These are phyloP conservation scores for Trametes villosa DNA, from an alignment of 768 basidiomycete species.

Conservation along the genomic window DNA sequence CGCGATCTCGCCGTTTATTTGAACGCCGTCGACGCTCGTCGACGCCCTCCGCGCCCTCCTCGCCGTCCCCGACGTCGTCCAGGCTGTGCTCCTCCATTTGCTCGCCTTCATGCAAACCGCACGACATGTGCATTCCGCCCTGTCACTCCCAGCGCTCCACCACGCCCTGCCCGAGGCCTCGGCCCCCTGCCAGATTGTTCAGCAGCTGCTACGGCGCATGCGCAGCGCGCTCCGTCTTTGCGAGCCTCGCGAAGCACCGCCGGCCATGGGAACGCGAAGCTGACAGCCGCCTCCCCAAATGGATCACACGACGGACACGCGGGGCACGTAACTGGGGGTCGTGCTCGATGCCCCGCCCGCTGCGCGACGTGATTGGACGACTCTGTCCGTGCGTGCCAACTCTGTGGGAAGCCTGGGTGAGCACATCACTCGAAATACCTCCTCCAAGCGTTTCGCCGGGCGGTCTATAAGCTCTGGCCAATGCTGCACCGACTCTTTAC, in stretches of 20 bases:
- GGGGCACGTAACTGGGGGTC: slow-evolving; percentile 5
- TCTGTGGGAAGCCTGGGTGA: slow-evolving; percentile 12
- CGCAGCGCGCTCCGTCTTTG: slow-evolving; percentile 14
- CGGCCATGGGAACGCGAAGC: slow-evolving; percentile 17
- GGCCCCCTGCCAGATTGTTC: background rate
- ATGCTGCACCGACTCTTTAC: background rate
- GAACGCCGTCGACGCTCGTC: background rate
- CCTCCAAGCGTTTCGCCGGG: background rate
- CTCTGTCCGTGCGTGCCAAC: background rate
- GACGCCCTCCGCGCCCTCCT: background rate
- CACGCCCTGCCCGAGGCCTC: slow-evolving; percentile 1
- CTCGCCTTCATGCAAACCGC: no score
- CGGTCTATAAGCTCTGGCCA: background rate
- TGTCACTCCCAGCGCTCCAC: no score
- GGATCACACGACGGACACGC: slow-evolving; percentile 25
- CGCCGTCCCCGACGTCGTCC: slow-evolving; percentile 3
- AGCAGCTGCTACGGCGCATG: slow-evolving; percentile 1
- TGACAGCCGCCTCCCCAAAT: slow-evolving; percentile 22
- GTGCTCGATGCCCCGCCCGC: slow-evolving; percentile 21
- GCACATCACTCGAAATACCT: background rate
- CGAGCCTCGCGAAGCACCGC: slow-evolving; percentile 2
- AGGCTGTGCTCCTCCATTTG: background rate
- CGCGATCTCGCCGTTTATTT: slow-evolving; percentile 1
- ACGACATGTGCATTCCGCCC: no score
- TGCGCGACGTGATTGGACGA: slow-evolving; percentile 20